Percentiles rank a stretch among this genome's conserved stretches.
Conservation (phyloP, 495 filamentous ascomycete species). For the Hyaloscypha finlandica region DNA sequence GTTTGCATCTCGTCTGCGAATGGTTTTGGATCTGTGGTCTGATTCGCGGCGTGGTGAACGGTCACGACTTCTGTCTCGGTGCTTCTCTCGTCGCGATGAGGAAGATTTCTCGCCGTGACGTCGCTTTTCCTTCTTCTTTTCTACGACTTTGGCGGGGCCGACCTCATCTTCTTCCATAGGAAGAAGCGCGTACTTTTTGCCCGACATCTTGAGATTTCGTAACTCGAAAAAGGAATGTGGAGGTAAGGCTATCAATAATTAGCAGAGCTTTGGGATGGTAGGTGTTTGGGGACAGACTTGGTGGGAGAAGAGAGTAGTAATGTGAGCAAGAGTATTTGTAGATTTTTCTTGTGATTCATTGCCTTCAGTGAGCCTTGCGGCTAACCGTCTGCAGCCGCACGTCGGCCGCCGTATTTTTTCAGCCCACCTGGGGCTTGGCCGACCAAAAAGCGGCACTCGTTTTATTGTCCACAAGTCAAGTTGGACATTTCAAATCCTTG, state of each 20-base stretch:
- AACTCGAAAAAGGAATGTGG: neutral
- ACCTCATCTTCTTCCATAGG: constrained; percentile 79
- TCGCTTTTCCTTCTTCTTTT: constrained; percentile 39
- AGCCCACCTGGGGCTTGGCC: neutral
- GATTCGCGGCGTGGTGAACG: constrained; percentile 42
- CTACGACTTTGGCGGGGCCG: constrained; percentile 52
- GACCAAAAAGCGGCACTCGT: neutral
- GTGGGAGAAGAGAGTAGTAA: neutral
- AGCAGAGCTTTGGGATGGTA: neutral
- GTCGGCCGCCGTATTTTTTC: neutral
- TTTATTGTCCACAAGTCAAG: neutral
- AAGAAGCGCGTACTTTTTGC: constrained; percentile 77
- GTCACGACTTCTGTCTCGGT: constrained; percentile 39
- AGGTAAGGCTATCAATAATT: neutral
- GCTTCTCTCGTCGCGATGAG: constrained; percentile 39
- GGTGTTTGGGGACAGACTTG: neutral
- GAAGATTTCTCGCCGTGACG: constrained; percentile 41
- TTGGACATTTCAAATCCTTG: neutral
- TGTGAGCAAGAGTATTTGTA: neutral
- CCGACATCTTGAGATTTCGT: constrained; percentile 38
- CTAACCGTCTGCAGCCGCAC: neutral
- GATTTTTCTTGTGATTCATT: neutral
- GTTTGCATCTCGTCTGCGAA: constrained; percentile 49
- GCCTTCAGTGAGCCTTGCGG: neutral
- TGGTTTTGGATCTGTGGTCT: constrained; percentile 50